Evolutionary conservation across 2,329 filamentous ascomycete species (phyloP).

Genomic region (Trichophyton benhamiae): DNA sequence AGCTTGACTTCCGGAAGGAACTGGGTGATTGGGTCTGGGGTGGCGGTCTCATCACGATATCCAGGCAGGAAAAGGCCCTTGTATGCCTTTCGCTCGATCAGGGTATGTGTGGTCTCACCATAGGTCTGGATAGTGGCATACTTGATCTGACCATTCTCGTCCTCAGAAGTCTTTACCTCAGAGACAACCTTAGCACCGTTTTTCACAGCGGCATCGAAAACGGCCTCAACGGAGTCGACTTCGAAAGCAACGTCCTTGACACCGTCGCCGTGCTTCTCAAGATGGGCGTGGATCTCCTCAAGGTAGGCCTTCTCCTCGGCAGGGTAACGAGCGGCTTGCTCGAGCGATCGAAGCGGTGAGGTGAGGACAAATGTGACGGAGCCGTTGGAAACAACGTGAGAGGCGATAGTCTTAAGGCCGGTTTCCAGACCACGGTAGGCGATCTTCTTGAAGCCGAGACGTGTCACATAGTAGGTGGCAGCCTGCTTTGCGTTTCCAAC

Average conservation of each 20-base stretch:
- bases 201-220: constrained; percentile 60
- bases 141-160: constrained; percentile 53
- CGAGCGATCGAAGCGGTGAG: constrained; percentile 44
- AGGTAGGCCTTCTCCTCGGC: constrained; percentile 53
- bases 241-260: constrained; percentile 94
- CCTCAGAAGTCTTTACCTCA: constrained; percentile 46
- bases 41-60: constrained; percentile 47
- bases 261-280: constrained; percentile 79
- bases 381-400: constrained; percentile 51
- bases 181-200: constrained; percentile 32
- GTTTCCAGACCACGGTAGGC: constrained; percentile 86
- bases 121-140: constrained; percentile 80
- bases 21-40: constrained; percentile 35
- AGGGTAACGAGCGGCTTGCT: constrained; percentile 46
- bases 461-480: constrained; percentile 72
- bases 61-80: constrained; percentile 70
- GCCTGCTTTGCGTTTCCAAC: constrained; percentile 96
- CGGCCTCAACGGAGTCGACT: constrained; percentile 73
- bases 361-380: constrained; percentile 34
- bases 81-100: constrained; percentile 63
- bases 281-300: constrained; percentile 64
- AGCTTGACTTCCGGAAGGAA: constrained; percentile 54
- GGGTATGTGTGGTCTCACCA: constrained; percentile 87
- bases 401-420: constrained; percentile 65
- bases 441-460: constrained; percentile 72